Base-by-base conservation (phyloP, 805 yeast genomes). In the Alloascoidea africana region DNA sequence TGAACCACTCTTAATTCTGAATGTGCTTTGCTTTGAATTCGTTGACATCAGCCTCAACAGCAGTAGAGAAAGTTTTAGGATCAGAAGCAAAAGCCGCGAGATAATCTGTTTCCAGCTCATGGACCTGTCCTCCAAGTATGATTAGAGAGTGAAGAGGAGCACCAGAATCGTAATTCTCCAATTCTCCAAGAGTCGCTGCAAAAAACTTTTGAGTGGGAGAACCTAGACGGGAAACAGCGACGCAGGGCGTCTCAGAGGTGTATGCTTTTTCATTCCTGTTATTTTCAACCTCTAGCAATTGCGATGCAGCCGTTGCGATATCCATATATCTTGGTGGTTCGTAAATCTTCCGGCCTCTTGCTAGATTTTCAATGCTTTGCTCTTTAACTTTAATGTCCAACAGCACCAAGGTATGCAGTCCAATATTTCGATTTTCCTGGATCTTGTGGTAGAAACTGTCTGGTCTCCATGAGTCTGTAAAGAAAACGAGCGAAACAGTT, bases 271-370 rank as follows among this genome's bases (percentile, higher is more conserved):
- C 86, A 14, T 68, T 62, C 55, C 93, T 73, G 32, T 57, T 55
- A 49, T 81, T 89, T 60, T 89, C 97, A 42, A 87, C 71, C 56
- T 91, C 97, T 38, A 89, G 59, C 47, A 89, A 62, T 57, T 89
- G 97, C 41, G 70, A 67, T 32, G 94, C 87, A 42, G 96, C 94
- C 36, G 93, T 84, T 38, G 78, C 72, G 45, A 91, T 86, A 43
- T 76, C 71, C 98, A 89, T 89, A 60, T 86, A 89, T 54, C 98
- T 70, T 36, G 98, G 98, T 27, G 97, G 97, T 57, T 89, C 98
- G 54, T 84, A 89, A 27, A 89, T 83, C 36, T 79, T 62, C 56
- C 91, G 72, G 2, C 97, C 97, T 42, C 94, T 71, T 35, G 94
- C 93, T 76, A 89, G 73, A 54, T 87, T 89, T 52, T 87, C 94